Evolutionary conservation across 176 grass and related monocot species (phyloP).

Genomic region (Lolium multiflorum): DNA sequence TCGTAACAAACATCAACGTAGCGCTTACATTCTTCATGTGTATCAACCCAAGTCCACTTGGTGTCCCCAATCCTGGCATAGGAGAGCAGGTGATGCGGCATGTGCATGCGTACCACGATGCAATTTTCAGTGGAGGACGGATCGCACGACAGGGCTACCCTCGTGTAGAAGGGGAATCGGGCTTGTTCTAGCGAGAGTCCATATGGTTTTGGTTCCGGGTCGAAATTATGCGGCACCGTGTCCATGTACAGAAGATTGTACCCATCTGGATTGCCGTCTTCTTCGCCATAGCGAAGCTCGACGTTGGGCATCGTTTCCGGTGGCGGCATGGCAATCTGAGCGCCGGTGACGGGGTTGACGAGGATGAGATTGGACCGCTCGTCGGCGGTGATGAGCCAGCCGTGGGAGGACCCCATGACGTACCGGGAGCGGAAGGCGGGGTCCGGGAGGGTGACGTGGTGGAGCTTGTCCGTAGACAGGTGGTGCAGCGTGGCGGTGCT

Average conservation of each 20-base stretch:
- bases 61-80: conserved; percentile 12
- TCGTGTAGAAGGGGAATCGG: neutral
- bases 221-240: neutral
- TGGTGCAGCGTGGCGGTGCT: neutral
- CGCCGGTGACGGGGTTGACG: neutral
- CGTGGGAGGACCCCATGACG: neutral
- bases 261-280: neutral
- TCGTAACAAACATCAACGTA: neutral
- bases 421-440: neutral
- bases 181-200: neutral
- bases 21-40: neutral
- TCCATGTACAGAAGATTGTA: neutral
- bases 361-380: neutral
- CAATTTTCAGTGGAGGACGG: neutral
- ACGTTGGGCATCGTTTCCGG: neutral
- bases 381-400: neutral
- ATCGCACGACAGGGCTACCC: neutral
- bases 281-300: neutral
- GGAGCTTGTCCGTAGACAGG: neutral
- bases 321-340: neutral
- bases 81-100: neutral
- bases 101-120: neutral
- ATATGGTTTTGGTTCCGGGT: neutral
- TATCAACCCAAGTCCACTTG: conserved; percentile 3
- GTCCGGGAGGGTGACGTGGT: neutral